Conservation (phyloP, 495 filamentous ascomycete species). For the Aspergillus ellipticus region DNA sequence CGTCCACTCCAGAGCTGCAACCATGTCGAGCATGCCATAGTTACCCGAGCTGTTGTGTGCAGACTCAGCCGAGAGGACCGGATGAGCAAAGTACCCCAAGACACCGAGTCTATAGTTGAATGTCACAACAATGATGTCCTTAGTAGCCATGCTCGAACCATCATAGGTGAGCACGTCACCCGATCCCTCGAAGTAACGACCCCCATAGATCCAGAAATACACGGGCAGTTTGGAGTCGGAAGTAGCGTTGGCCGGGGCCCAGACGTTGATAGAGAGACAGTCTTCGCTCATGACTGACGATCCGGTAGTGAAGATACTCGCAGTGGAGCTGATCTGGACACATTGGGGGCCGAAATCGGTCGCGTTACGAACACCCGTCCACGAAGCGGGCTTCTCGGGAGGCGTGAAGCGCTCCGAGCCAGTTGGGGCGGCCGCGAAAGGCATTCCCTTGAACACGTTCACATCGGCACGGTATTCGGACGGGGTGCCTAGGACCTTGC, state of each 20-base stretch:
- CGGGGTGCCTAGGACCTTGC: no score
- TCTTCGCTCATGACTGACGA: constrained; percentile 26
- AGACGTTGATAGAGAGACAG: constrained; percentile 35
- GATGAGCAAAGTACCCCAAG: constrained; percentile 33
- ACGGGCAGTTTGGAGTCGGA: constrained; percentile 20
- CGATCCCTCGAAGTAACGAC: constrained; percentile 16
- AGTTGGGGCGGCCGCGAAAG: constrained; percentile 5
- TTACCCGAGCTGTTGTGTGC: constrained; percentile 30
- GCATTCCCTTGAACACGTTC: constrained; percentile 6
- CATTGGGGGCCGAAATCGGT: constrained; percentile 11
- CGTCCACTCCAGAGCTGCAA: constrained; percentile 40
- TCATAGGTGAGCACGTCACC: constrained; percentile 13
- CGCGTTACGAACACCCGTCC: not conserved
- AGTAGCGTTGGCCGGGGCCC: constrained; percentile 24
- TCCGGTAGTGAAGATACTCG: constrained; percentile 11
- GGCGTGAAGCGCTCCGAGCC: constrained; percentile 3
- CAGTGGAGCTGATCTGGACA: not conserved
- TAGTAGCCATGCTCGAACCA: constrained; percentile 13
- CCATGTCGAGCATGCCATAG: constrained; percentile 37
- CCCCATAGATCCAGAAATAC: constrained; percentile 29
- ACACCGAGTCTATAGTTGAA: constrained; percentile 26
- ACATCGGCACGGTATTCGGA: not conserved
- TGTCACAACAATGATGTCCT: constrained; percentile 18
- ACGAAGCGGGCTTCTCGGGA: not conserved
- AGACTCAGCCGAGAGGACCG: constrained; percentile 12